Conservation (phyloP, 352 stramenopile species). For the Globisporangium paroecandrum region DNA sequence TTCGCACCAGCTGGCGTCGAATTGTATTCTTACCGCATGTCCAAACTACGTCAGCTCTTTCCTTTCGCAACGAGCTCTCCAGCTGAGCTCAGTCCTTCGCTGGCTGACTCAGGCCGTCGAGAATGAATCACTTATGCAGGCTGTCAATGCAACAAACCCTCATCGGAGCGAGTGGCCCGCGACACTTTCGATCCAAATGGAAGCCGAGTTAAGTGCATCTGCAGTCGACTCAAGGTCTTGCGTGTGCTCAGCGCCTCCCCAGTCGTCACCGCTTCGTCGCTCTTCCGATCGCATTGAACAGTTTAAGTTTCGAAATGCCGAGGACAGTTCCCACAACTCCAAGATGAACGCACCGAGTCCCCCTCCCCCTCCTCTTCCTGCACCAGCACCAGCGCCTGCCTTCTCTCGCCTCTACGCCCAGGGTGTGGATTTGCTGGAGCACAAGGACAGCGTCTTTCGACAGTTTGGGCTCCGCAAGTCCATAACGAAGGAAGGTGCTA, state of each 20-base stretch:
- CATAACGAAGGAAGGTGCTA: not conserved
- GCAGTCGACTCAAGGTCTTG: not conserved
- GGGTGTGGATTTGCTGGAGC: slow-evolving; percentile 42
- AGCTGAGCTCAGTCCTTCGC: not conserved
- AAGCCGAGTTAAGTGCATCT: not conserved
- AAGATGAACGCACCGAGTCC: not conserved
- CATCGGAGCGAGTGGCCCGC: not conserved
- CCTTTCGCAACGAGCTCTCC: not conserved
- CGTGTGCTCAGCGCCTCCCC: not conserved
- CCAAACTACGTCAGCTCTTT: too few species aligned
- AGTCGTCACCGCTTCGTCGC: not conserved
- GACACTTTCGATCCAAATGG: not conserved
- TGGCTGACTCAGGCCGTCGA: not conserved
- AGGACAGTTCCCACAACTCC: not conserved
- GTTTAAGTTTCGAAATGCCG: not conserved
- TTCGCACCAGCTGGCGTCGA: too few species aligned
- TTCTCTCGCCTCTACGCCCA: slow-evolving; percentile 60
- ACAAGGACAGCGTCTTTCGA: slow-evolving; percentile 58
- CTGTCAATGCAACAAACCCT: not conserved
- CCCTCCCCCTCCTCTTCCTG: not conserved
- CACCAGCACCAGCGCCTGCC: slow-evolving; percentile 20
- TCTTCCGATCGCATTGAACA: slow-evolving; percentile 9
- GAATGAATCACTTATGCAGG: not conserved
- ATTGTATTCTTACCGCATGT: too few species aligned
- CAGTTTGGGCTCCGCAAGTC: slow-evolving; percentile 49